Base-by-base conservation (phyloP, 805 yeast genomes). In the Starmerella vitae region DNA sequence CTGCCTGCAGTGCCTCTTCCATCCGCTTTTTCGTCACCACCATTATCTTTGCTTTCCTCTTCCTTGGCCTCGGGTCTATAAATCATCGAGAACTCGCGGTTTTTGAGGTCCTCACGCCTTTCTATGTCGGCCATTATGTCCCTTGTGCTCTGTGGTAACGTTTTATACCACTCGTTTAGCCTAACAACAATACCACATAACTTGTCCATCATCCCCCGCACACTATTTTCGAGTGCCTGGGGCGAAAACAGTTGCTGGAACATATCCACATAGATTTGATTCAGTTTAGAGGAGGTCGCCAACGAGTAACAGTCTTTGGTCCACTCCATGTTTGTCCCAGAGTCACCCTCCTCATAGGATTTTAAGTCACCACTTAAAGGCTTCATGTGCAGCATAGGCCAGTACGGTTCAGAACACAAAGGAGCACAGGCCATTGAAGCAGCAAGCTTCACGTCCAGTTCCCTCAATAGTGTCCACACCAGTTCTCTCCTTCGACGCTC, bases 381-480 rank as follows among this genome's bases (percentile, higher is more conserved):
- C n/a, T n/a, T n/a, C n/a, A n/a, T n/a, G n/a, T n/a, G n/a, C n/a
- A n/a, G n/a, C 24, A 18, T 38, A 40, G 4, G 47, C 50, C 9
- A 33, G 12, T 51, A 53, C 7, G 26, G 22, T 17, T 44, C 47
- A 12, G 36, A 13, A 27, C 72, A 57, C 25, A 65, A 49, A 0
- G 76, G 69, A 2, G 76, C 67, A 37, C 65, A 65, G 1, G 78
- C 77, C 33, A 63, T 50, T 37, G 66, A 64, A 39, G 68, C 52
- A 36, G 71, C 61, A 13, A 58, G 41, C 14, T 65, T 68, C 32
- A 62, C 60, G 46, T 75, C 80, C 13, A 61, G 40, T n/a, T 58
- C 43, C 46, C 64, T 70, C 34, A 74, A 64, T 13, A 58, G 45
- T 64, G 72, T 66, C 72, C 76, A 76, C 18, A 75, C 38, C 9